Base-by-base conservation (phyloP, 352 stramenopile genomes). In the Globisporangium irregulare region DNA sequence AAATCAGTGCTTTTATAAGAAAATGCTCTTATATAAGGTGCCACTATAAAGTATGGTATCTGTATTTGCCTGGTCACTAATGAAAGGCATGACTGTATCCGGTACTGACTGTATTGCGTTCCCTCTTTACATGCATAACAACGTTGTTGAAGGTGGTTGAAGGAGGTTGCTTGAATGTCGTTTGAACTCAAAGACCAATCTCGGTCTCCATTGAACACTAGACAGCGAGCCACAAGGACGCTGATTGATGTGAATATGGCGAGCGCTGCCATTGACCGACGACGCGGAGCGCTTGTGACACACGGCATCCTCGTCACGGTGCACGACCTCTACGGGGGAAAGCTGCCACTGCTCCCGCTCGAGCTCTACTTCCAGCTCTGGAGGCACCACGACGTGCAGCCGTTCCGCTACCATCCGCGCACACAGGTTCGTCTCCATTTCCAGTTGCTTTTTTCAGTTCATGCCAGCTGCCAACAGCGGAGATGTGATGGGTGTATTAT, bases 241-340 rank as follows among this genome's bases (percentile, higher is more conserved):
- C 59, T 18, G 36, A 54, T 43, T 12, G 20, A 53, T 55, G 59
- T 46, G 46, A 65, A 56, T 5, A 87, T 88, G 80, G 82, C 82
- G 48, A 80, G 73, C 15, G 77, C 79, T 15, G 72, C 62, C 20
- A 73, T 89, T 24, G 80, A 84, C 38, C 78, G 73, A 15, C 77
- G 73, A 8, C 78, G 74, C 57, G 79, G 80, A 54, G 68, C 72
- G 0, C 58, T 73, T 51, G 68, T 91, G 63, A 73, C 82, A 10
- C 77, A 78, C 51, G 77, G 81, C 29, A 72, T 89, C 18, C 71
- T 93, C 29, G 69, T 93, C 14, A 89, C 82, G 1, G 80, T 93
- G 46, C 81, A 89, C 72, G 84, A 89, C 59, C 38, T 93, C 60
- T 90, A 89, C 56, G 82, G 81, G 14, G 75, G 81, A 0, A 60